Conservation (phyloP, 2,329 filamentous ascomycete genomes). For the Epichloe typhina region DNA sequence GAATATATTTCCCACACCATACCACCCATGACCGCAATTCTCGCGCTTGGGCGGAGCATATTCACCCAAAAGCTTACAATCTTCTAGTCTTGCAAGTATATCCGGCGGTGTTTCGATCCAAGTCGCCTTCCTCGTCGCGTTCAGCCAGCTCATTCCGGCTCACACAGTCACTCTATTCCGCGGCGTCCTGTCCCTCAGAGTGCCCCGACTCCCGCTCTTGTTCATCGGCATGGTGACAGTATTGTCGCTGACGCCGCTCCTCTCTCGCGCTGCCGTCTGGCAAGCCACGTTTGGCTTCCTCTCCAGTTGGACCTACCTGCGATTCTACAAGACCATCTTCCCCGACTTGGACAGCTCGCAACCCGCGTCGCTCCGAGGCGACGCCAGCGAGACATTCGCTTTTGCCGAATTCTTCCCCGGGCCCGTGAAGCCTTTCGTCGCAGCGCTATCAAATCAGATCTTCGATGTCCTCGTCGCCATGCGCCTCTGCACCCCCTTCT, state of each 20-base stretch:
- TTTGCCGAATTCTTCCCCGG: slow-evolving; percentile 94
- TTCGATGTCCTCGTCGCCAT: slow-evolving; percentile 65
- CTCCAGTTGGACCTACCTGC: slow-evolving; percentile 86
- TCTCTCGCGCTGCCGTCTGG: slow-evolving; percentile 62
- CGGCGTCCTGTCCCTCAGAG: slow-evolving; percentile 76
- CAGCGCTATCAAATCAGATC: slow-evolving; percentile 57
- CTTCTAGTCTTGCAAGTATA: slow-evolving; percentile 58
- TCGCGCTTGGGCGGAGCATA: too few relatives aligned
- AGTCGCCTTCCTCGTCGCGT: slow-evolving; percentile 87
- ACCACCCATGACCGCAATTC: too few relatives aligned
- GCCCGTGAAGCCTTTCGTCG: slow-evolving; percentile 63
- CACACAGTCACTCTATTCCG: slow-evolving; percentile 93
- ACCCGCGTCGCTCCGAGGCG: slow-evolving; percentile 57
- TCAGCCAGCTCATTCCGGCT: slow-evolving; percentile 93
- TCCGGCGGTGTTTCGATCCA: slow-evolving; percentile 82
- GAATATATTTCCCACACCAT: too few relatives aligned
- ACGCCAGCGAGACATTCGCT: slow-evolving; percentile 91
- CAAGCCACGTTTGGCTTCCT: slow-evolving; percentile 72
- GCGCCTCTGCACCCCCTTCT: slow-evolving; percentile 69
- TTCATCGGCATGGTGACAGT: slow-evolving; percentile 63
- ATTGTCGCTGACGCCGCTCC: slow-evolving; percentile 41
- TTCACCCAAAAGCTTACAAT: too few relatives aligned
- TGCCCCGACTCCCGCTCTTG: slow-evolving; percentile 58
- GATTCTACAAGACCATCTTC: slow-evolving; percentile 77
- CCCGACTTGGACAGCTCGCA: slow-evolving; percentile 54